Conservation (phyloP, 2,329 filamentous ascomycete genomes). For the Huntiella savannae region DNA sequence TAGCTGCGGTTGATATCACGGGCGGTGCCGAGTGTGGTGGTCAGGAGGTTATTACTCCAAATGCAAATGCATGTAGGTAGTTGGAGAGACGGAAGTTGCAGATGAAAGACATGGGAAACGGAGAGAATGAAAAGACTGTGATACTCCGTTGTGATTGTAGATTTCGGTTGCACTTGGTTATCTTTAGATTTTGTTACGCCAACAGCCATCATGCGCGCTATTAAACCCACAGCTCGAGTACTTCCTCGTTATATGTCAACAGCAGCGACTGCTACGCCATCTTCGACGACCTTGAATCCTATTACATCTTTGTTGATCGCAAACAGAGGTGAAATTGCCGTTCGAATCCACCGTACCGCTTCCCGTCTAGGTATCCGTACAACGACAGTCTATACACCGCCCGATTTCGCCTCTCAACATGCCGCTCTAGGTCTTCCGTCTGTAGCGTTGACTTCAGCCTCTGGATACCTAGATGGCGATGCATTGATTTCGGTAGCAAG, state of each 20-base stretch:
- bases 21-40: no score
- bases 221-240: background rate
- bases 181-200: no score
- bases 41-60: no score
- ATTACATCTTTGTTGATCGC: conserved; percentile 79
- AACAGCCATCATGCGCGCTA: background rate
- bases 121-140: no score
- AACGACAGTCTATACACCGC: conserved; percentile 87
- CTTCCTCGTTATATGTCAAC: background rate
- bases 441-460: conserved; percentile 55
- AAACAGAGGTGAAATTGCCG: conserved; percentile 89
- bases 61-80: no score
- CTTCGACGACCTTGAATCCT: conserved; percentile 20
- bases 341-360: conserved; percentile 81
- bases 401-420: conserved; percentile 75
- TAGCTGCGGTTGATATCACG: no score
- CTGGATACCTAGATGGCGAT: conserved; percentile 81
- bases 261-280: background rate
- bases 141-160: background rate
- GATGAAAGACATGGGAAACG: no score
- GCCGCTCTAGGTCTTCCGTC: conserved; percentile 68
- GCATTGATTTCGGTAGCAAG: conserved; percentile 80
- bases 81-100: no score
- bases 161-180: background rate
- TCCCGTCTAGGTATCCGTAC: conserved; percentile 76